Evolutionary conservation across 1,284 basidiomycete genomes (phyloP), one percentile per base, ranked within the genome.

Genomic region (Papiliotrema fonsecae): DNA sequence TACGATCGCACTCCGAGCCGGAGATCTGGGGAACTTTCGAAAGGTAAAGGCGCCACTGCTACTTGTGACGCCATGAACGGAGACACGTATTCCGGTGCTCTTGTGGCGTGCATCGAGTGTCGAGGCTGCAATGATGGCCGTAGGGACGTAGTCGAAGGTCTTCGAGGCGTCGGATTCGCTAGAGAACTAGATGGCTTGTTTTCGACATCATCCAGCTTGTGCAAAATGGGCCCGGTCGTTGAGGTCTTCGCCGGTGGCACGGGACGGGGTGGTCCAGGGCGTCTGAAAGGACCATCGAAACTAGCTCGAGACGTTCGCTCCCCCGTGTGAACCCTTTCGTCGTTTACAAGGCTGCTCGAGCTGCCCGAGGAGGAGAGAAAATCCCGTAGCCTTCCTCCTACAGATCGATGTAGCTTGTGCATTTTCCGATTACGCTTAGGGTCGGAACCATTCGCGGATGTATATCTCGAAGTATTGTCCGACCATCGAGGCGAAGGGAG

Each of bases 361-460:
- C 63, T 60, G 3, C 47, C 48, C 2, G 62, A 63, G 19, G 65
- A 60, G 1, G 54, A 50, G 19, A 72, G 55, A 26, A 72, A 52
- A 18, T 67, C 68, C 13, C 63, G 51, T 21, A 72, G 55, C 44
- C 58, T 54, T 26, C 67, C 65, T 13, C 69, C 69, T 7, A 69
- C 62, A 0, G 59, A 62, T 24, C 55, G 45, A 31, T 64, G 63
- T 9, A 71, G 53, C 47, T 65, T 67, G 50, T 67, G 63, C 50
- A 62, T 65, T 48, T 63, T 64, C 25, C 50, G 49, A 21, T 41
- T 41, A 36, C 58, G 58, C 37, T 60, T 65, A 52, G 50, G 42
- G 30, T 65, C 60, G 27, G 61, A 48, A 9, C 52, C 57, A 5
- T 54, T 25, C 1, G 56, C 52, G 1, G 61, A 54, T 1, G 54